Percentiles rank a stretch among this genome's conserved stretches.
These are phyloP conservation scores for Aspergillus sp. DNA, from an alignment of 2,329 filamentous ascomycete species.

Conservation along the genomic window DNA sequence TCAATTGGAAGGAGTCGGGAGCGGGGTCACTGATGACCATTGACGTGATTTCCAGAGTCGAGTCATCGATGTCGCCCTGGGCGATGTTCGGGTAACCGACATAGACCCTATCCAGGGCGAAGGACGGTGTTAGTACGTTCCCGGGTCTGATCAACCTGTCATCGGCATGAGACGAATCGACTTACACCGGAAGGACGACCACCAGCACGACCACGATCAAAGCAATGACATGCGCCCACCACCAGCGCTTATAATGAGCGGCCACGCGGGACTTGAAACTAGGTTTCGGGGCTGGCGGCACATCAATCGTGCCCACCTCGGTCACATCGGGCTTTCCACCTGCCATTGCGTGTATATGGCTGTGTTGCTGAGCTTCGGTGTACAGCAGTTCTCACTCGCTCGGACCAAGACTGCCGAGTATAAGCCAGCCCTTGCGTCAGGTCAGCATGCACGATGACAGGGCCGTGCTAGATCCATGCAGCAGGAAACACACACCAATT, in stretches of 20 bases:
- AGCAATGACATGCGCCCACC: conserved; percentile 56
- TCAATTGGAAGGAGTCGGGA: conserved; percentile 49
- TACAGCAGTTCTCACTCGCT: not conserved
- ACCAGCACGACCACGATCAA: conserved; percentile 54
- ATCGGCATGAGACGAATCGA: conserved; percentile 26
- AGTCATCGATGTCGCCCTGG: conserved; percentile 53
- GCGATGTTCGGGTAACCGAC: conserved; percentile 60
- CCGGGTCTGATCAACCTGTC: not conserved
- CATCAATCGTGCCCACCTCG: conserved; percentile 14
- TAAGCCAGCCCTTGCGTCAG: not conserved
- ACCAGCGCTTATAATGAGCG: conserved; percentile 46
- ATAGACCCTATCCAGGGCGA: conserved; percentile 46
- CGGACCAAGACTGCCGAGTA: not conserved
- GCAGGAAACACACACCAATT: not conserved
- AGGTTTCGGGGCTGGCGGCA: conserved; percentile 16
- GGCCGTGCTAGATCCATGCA: no score
- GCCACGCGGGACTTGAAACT: conserved; percentile 27
- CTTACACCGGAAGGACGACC: conserved; percentile 56
- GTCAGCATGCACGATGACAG: not conserved
- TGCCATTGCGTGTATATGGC: conserved; percentile 14
- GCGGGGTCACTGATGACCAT: conserved; percentile 53
- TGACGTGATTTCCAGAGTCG: conserved; percentile 51
- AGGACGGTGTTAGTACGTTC: not conserved
- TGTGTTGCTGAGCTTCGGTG: not conserved
- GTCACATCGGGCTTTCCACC: conserved; percentile 22